phyloP scores from a whole-genome alignment of 1,284 basidiomycete genomes.

The Cystobasidiaceae sp. region DNA sequence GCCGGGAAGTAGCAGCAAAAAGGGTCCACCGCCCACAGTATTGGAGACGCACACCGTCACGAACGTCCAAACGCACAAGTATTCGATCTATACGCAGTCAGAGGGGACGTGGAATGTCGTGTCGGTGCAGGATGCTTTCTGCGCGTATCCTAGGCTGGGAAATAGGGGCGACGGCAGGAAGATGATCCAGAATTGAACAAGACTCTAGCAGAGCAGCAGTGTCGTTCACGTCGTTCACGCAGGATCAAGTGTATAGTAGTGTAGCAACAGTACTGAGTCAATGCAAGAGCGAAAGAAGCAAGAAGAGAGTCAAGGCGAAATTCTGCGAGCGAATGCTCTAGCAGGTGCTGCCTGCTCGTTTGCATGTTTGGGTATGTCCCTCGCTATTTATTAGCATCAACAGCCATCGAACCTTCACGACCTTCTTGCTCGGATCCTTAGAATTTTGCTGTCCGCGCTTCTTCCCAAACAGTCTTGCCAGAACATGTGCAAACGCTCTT shows the following conservation, averaged over 20 bases:
- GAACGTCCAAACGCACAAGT: slow-evolving; percentile 68
- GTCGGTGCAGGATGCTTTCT: slow-evolving; percentile 74
- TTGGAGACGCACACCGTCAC: slow-evolving; percentile 57
- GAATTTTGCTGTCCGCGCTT: slow-evolving; percentile 41
- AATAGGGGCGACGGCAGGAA: slow-evolving; percentile 16
- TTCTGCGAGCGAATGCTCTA: no score
- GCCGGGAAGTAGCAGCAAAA: slow-evolving; percentile 35
- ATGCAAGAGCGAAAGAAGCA: no score
- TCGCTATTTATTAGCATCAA: no score
- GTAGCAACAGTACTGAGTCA: no score
- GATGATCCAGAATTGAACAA: slow-evolving; percentile 15
- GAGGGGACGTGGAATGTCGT: slow-evolving; percentile 88
- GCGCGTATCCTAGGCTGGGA: slow-evolving; percentile 60
- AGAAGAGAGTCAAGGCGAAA: no score
- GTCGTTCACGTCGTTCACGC: no score
- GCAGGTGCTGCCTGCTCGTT: no score
- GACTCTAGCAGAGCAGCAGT: background rate
- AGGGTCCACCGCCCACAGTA: slow-evolving; percentile 29
- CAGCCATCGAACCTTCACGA: background rate
- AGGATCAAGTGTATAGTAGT: no score
- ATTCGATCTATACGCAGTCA: slow-evolving; percentile 58
- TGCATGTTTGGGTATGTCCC: no score
- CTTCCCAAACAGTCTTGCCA: slow-evolving; percentile 50
- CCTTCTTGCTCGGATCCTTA: background rate
- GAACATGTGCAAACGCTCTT: slow-evolving; percentile 50